Base-by-base conservation (phyloP, 1,284 basidiomycete genomes). In the Puccinia hordei region DNA sequence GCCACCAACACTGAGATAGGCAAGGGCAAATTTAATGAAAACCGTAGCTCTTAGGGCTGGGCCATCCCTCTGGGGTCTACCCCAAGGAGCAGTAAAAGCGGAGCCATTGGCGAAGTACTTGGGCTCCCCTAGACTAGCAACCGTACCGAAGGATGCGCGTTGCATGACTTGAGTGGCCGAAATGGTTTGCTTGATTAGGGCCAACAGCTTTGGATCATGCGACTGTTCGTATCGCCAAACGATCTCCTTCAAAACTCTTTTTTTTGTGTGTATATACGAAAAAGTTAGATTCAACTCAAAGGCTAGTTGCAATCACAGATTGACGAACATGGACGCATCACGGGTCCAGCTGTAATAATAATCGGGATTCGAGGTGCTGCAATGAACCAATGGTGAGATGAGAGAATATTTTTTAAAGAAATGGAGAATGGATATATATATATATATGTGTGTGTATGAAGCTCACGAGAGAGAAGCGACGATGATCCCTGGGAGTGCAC, bases 61-160 rank as follows among this genome's bases (percentile, higher is more conserved):
- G 0, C 92, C 90, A 86, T 93, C 92, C 90, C 90, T 87, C 84
- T 92, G 91, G 71, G 92, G 91, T 59, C 90, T 88, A 35, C 90
- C 90, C 90, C 90, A 91, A 0, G 86, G 77, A 1, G 85, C 89
- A 3, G 87, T 89, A 82, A 90, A 91, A 3, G 87, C 87, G 2
- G 87, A 86, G 61, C 86, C 86, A 83, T 88, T 86, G 68, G 87
- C 85, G 81, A 89, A 87, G 83, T 90, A 91, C 83, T 91, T 91
- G n/a, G 90, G 90, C 84, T 92, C 91, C 15, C 89, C 91, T 57
- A 91, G 87, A 41, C 51, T 33, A 27, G 38, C 41, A 49, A 27
- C 17, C n/a, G 55, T 46, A 22, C 90, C 90, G 17, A 38, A 57
- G 10, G 74, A 59, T 33, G 80, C 69, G 24, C 53, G 51, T 33